These are phyloP conservation scores for Deuterostichococcus epilithicus DNA, from an alignment of 139 green algal species.

Conservation along the genomic window DNA sequence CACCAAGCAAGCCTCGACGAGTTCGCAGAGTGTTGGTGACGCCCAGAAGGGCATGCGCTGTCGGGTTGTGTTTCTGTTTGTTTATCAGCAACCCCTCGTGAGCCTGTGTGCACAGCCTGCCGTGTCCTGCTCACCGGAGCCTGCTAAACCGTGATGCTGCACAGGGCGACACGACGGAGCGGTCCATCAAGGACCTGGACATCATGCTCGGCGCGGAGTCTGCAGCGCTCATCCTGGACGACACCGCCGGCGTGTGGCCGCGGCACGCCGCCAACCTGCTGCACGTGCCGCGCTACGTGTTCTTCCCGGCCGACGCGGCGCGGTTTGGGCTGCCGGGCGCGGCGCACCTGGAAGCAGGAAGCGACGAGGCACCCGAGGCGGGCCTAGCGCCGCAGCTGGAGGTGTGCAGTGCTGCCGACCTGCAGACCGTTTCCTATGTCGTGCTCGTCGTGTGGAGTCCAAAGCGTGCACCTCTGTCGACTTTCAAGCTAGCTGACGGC, in stretches of 20 bases:
- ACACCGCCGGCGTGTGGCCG: constrained; percentile 89
- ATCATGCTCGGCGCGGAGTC: constrained; percentile 76
- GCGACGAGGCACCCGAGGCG: constrained; percentile 51
- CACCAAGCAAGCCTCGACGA: too few species aligned
- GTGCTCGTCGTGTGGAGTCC: too few species aligned
- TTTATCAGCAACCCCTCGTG: too few species aligned
- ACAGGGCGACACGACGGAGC: constrained; percentile 47
- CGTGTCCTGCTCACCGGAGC: too few species aligned
- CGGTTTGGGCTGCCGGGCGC: constrained; percentile 33
- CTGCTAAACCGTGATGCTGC: not conserved
- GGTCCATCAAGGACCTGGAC: constrained; percentile 80
- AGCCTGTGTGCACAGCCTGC: too few species aligned
- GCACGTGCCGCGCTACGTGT: constrained; percentile 83
- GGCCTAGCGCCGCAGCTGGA: constrained; percentile 40
- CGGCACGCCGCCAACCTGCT: constrained; percentile 80
- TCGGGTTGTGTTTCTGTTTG: too few species aligned
- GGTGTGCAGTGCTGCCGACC: not conserved
- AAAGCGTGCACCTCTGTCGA: too few species aligned
- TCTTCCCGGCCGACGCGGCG: constrained; percentile 66
- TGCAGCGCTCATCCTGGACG: constrained; percentile 84
- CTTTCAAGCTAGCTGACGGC: too few species aligned
- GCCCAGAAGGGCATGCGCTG: too few species aligned
- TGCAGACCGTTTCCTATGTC: too few species aligned
- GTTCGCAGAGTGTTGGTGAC: too few species aligned
- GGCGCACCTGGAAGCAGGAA: constrained; percentile 49